These are phyloP conservation scores for Phycomyces nitens DNA, from an alignment of 192 early-diverging fungal species.

Conservation along the genomic window DNA sequence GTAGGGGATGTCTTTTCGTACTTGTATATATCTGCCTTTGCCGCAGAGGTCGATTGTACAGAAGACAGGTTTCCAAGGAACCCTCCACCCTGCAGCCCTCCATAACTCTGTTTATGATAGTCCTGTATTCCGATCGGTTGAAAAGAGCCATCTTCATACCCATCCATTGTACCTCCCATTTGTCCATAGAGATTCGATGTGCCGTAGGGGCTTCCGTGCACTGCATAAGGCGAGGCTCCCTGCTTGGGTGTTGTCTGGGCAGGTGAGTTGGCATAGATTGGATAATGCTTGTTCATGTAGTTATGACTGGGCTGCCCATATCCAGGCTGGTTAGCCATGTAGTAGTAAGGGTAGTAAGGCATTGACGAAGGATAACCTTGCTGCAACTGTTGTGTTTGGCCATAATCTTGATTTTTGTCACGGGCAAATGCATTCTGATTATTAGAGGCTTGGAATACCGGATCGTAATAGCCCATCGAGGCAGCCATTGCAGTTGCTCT, in stretches of 20 bases:
- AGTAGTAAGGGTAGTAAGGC: neutral
- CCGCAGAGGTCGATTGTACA: neutral
- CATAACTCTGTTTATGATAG: neutral
- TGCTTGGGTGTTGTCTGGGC: neutral
- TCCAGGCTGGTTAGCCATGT: neutral
- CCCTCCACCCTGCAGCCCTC: neutral
- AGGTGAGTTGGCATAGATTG: neutral
- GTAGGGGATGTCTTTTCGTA: neutral
- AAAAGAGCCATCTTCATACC: neutral
- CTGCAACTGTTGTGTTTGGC: neutral
- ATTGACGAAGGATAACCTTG: neutral
- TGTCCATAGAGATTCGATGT: neutral
- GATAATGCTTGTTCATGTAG: neutral
- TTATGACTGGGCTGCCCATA: neutral
- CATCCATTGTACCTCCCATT: too few relatives aligned
- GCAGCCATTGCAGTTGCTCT: constrained; percentile 41
- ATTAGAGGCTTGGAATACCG: neutral
- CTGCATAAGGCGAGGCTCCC: neutral
- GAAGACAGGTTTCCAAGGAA: neutral
- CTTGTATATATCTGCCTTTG: neutral
- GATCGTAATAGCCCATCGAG: neutral
- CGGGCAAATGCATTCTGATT: neutral
- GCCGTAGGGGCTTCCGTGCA: neutral
- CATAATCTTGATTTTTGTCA: neutral
- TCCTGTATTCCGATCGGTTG: neutral